phyloP scores from a whole-genome alignment of 768 basidiomycete genomes.

The Phanerochaete sordida region DNA sequence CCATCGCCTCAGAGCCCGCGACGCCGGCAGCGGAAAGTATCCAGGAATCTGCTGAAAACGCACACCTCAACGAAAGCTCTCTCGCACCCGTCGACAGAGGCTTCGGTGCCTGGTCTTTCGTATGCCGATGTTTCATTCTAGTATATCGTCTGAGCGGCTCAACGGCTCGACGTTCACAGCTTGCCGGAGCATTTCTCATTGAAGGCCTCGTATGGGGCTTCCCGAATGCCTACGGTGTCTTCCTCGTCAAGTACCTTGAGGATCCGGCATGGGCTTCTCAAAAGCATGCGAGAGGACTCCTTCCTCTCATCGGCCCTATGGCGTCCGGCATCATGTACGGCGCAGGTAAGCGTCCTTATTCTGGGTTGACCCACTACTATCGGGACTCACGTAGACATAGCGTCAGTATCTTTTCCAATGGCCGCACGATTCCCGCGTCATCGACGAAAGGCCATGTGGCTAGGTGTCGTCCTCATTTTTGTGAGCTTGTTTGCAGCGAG shows the following conservation, averaged over 20 bases:
- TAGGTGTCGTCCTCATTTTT: slow-evolving; percentile 21
- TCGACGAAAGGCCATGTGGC: slow-evolving; percentile 18
- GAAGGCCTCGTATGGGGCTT: slow-evolving; percentile 28
- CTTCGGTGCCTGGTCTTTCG: slow-evolving; percentile 14
- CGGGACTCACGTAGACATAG: slow-evolving; percentile 1
- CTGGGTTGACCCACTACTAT: neutral
- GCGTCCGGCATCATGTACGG: slow-evolving; percentile 28
- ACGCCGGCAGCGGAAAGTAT: neutral
- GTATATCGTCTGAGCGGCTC: no score
- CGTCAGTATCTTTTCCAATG: slow-evolving; percentile 22
- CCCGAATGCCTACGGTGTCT: slow-evolving; percentile 29
- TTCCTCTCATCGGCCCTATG: slow-evolving; percentile 26
- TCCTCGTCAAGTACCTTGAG: slow-evolving; percentile 24
- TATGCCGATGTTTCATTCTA: neutral
- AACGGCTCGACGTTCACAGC: slow-evolving; percentile 4
- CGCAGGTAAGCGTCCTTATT: slow-evolving; percentile 10
- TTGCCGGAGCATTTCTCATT: slow-evolving; percentile 24
- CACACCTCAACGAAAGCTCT: neutral
- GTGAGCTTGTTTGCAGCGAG: slow-evolving; percentile 26
- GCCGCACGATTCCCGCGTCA: slow-evolving; percentile 22
- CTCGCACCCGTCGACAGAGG: slow-evolving; percentile 9
- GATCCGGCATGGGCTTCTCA: slow-evolving; percentile 17
- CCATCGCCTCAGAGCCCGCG: neutral
- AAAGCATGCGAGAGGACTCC: slow-evolving; percentile 13
- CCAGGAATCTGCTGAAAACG: neutral